Evolutionary conservation across 2,329 filamentous ascomycete genomes (phyloP).

Genomic region (Sporothrix pseudoabietina): DNA sequence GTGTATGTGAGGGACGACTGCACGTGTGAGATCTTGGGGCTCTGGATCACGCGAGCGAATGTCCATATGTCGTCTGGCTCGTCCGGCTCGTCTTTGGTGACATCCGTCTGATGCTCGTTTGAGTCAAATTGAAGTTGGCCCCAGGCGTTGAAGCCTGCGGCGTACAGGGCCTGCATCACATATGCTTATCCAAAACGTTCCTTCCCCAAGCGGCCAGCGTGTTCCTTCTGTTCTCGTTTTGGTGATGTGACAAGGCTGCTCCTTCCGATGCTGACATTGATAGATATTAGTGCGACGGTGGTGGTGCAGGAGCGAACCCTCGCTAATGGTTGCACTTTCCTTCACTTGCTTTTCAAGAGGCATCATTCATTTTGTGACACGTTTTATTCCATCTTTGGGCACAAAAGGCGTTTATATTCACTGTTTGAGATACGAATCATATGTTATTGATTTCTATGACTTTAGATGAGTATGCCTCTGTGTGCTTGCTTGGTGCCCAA

Average conservation of each 20-base stretch:
- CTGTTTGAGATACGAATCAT: background rate
- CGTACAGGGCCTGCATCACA: conserved; percentile 50
- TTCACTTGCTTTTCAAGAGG: background rate
- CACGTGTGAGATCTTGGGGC: conserved; percentile 43
- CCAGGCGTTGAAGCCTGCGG: conserved; percentile 62
- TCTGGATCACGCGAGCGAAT: conserved; percentile 50
- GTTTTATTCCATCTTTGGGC: background rate
- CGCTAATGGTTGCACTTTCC: background rate
- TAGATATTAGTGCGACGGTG: background rate
- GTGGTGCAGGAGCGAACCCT: background rate
- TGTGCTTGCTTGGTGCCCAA: background rate
- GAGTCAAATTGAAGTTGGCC: conserved; percentile 51
- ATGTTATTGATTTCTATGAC: background rate
- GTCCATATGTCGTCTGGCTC: conserved; percentile 51
- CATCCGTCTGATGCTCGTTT: background rate
- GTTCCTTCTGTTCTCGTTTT: background rate
- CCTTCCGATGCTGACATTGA: conserved; percentile 2
- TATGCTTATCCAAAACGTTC: background rate
- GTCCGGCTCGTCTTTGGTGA: background rate
- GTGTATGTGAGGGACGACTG: conserved; percentile 50
- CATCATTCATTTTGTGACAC: background rate
- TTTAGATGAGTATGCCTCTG: background rate
- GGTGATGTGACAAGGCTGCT: background rate
- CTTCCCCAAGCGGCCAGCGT: background rate
- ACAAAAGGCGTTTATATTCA: background rate